phyloP scores from a whole-genome alignment of 2,329 filamentous ascomycete genomes.

The Periglandula ipomoeae region DNA sequence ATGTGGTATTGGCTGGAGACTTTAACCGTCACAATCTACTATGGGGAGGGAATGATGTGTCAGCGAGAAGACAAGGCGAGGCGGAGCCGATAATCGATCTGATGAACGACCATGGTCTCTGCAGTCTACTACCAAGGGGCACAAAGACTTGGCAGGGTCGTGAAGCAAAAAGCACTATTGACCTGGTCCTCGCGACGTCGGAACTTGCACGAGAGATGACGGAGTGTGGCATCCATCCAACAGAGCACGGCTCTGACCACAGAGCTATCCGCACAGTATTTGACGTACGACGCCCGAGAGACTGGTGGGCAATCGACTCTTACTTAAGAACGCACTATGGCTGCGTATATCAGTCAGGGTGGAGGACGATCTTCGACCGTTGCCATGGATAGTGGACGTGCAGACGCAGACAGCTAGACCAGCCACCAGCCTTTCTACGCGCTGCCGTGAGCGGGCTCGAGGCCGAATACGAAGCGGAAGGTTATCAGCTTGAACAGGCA shows the following conservation, averaged over 20 bases:
- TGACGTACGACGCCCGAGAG: too few species aligned
- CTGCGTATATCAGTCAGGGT: too few species aligned
- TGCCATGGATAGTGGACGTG: too few species aligned
- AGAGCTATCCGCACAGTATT: background rate
- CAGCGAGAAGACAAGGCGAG: conserved; percentile 19
- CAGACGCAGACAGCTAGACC: too few species aligned
- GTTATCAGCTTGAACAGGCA: too few species aligned
- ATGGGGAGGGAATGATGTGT: conserved; percentile 9
- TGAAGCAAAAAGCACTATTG: conserved; percentile 16
- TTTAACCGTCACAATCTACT: conserved; percentile 4
- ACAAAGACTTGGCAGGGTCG: conserved; percentile 23
- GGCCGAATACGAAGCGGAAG: too few species aligned
- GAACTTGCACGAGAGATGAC: conserved; percentile 11
- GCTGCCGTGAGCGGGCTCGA: too few species aligned
- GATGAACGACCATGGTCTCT: conserved; percentile 13
- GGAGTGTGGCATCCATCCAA: conserved; percentile 10
- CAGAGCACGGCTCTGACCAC: conserved; percentile 18
- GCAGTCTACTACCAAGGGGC: conserved; percentile 23
- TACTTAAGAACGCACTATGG: too few species aligned
- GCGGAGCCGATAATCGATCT: conserved; percentile 13
- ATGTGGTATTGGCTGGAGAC: too few species aligned
- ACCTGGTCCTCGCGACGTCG: conserved; percentile 16
- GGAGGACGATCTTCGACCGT: too few species aligned
- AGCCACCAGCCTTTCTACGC: too few species aligned
- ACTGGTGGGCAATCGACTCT: too few species aligned